Evolutionary conservation across 75 land plant species (phyloP), one percentile per base, ranked within the genome.

Genomic region (Pinus tabuliformis): DNA sequence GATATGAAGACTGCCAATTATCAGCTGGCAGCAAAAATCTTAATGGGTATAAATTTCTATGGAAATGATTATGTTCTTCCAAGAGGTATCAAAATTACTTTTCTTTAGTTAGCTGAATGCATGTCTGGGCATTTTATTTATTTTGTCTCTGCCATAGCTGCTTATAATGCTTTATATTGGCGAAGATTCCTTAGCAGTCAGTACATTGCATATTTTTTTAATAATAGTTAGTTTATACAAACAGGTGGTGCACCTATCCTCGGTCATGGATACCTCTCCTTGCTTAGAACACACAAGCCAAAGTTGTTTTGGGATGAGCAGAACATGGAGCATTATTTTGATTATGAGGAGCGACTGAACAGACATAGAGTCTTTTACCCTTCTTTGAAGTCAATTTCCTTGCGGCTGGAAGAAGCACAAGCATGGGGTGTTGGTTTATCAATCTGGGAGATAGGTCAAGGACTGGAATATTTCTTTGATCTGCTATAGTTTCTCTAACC

Each of bases 361-460:
- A 76, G 83, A 77, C 99, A 90, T 73, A 88, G 76, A 5, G 99
- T 96, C 1, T 96, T 90, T 79, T 96, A 86, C 63, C 99, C 99
- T 11, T 85, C 97, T 24, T 76, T 90, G 79, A 75, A 76, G 78
- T 93, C 94, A 0, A 81, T 96, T 6, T 77, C 88, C 11, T 22
- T 73, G 24, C 80, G 99, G 64, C 82, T 96, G 9, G 85, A 88
- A 22, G 97, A 85, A 83, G 93, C 95, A 65, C 84, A 61, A 20
- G 63, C 75, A 36, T 90, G 88, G 91, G 91, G 93, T 24, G 77
- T 79, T 79, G 92, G 99, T 26, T 79, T 96, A 57, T 91, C 99
- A 42, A 94, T 96, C 21, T 96, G 99, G 99, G 99, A 96, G 75
- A 90, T 96, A 74, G 99, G 99, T 11, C 99, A 96, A 80, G 99